A percentile compares a stretch with the other conserved stretches of the same genome.
Conservation (phyloP, 1,284 basidiomycete species). For the Trametes versicolor region DNA sequence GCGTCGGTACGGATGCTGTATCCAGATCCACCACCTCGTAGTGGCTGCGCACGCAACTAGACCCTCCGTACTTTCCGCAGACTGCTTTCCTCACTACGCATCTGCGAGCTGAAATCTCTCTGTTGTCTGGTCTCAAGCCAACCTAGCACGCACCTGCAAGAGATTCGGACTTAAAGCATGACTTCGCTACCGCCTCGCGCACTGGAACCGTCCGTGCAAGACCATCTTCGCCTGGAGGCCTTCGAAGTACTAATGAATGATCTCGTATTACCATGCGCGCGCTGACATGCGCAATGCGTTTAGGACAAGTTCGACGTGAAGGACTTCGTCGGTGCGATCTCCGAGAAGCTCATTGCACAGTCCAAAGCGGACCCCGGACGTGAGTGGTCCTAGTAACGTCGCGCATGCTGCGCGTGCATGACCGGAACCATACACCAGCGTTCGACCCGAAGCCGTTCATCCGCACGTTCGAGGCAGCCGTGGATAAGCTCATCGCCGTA, state of each 20-base stretch:
- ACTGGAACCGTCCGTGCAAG: constrained; percentile 42
- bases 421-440: constrained; percentile 56
- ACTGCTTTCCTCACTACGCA: background rate
- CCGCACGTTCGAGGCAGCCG: constrained; percentile 88
- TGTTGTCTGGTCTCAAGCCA: background rate
- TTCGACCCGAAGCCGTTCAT: constrained; percentile 97
- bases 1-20: background rate
- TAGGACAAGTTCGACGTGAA: constrained; percentile 93
- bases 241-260: constrained; percentile 41
- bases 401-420: background rate
- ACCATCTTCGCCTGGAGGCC: constrained; percentile 42
- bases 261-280: background rate
- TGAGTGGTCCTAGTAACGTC: constrained; percentile 53
- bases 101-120: background rate
- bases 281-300: background rate
- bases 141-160: background rate
- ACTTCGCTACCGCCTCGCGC: constrained; percentile 14
- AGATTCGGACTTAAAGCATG: background rate
- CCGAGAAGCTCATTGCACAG: constrained; percentile 86
- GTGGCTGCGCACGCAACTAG: background rate
- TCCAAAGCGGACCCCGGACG: constrained; percentile 87
- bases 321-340: constrained; percentile 87
- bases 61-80: background rate
- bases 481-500: constrained; percentile 87
- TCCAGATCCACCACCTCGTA: background rate